Conservation (phyloP, 1,284 basidiomycete genomes). For the Cystodermella granulosa region DNA sequence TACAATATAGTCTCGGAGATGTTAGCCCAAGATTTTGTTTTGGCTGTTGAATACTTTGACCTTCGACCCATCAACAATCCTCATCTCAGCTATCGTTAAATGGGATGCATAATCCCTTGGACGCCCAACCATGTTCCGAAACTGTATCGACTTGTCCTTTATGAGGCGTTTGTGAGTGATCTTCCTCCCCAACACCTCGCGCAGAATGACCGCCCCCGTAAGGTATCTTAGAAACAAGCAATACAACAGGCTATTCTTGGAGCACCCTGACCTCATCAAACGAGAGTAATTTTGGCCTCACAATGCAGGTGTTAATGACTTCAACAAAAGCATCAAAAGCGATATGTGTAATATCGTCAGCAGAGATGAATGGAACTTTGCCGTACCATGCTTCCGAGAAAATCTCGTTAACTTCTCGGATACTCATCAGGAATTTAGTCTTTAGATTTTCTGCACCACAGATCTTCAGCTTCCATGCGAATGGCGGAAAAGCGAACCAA, state of each 20-base stretch:
- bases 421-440: too few relatives aligned
- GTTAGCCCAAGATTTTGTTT: constrained; percentile 9
- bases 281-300: constrained; percentile 16
- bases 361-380: constrained; percentile 16
- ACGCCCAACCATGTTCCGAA: too few relatives aligned
- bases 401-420: constrained; percentile 12
- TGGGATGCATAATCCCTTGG: too few relatives aligned
- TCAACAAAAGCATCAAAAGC: constrained; percentile 15
- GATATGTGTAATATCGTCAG: constrained; percentile 18
- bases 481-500: constrained; percentile 20
- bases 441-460: too few relatives aligned
- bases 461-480: too few relatives aligned
- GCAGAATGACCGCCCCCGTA: constrained; percentile 14
- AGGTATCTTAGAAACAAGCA: neutral
- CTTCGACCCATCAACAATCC: constrained; percentile 10
- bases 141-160: constrained; percentile 3
- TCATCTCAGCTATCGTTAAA: constrained; percentile 7
- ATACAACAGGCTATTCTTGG: neutral
- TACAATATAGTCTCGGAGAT: constrained; percentile 1
- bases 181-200: constrained; percentile 12
- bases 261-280: constrained; percentile 14
- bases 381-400: constrained; percentile 13
- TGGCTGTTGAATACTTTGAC: constrained; percentile 7
- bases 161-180: constrained; percentile 12
- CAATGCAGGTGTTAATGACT: constrained; percentile 14